A percentile compares a stretch with the other conserved stretches of the same genome.
Evolutionary conservation across 177 flowering plant species (phyloP).

Genomic region (Vitis hybrid): DNA sequence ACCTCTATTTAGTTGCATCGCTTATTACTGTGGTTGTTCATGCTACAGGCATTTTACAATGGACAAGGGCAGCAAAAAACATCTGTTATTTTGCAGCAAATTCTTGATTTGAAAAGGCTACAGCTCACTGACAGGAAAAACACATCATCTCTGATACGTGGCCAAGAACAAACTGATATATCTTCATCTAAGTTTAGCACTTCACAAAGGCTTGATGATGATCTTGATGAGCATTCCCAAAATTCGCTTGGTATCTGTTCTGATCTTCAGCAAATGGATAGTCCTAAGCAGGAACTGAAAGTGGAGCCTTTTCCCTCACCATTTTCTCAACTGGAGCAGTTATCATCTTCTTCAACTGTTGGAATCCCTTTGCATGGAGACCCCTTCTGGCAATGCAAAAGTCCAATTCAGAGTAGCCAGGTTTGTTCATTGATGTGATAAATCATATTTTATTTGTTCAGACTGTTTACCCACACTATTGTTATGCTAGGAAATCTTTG

Average conservation of each 20-base stretch:
- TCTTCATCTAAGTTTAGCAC: conserved; percentile 14
- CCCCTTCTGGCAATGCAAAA: conserved; percentile 59
- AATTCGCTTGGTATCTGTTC: conserved; percentile 17
- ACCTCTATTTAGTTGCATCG: no score
- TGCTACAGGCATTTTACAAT: conserved; percentile 23
- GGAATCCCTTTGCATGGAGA: conserved; percentile 44
- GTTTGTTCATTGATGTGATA: conserved; percentile 27
- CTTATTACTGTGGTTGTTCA: background rate
- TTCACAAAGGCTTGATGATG: conserved; percentile 17
- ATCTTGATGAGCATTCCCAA: conserved; percentile 19
- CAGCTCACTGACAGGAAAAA: conserved; percentile 41
- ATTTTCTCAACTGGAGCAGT: conserved; percentile 40
- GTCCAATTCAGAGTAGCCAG: conserved; percentile 48
- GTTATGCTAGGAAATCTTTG: no score
- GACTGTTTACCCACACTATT: no score
- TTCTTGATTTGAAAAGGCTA: conserved; percentile 57
- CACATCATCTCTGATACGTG: conserved; percentile 17
- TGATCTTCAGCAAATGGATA: conserved; percentile 26
- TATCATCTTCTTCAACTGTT: conserved; percentile 28
- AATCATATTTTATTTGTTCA: no score
- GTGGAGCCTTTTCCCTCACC: conserved; percentile 34
- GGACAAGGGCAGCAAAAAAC: conserved; percentile 27
- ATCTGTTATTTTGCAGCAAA: conserved; percentile 50
- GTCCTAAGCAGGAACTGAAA: conserved; percentile 23
- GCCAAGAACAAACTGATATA: conserved; percentile 19